Conservation (phyloP, 2,329 filamentous ascomycete species). For the Colletotrichum orchidophilum region DNA sequence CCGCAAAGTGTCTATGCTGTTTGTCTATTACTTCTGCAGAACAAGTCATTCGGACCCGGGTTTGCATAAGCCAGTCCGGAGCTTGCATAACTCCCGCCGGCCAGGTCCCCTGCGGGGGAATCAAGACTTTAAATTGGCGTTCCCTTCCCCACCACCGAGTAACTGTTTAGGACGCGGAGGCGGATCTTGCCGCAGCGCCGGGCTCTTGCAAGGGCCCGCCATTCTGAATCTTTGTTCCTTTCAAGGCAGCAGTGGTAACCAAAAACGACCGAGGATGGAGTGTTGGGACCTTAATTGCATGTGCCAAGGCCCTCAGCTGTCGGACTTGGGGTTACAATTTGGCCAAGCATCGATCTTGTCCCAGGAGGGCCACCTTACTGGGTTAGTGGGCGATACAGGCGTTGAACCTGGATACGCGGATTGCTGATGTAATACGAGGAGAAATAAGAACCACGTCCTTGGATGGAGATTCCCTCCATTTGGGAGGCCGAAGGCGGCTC, state of each 20-base stretch:
- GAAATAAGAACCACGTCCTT: not conserved
- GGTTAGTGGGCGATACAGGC: not conserved
- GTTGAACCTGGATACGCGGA: not conserved
- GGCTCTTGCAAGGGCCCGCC: not conserved
- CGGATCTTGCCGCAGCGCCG: not conserved
- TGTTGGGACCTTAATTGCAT: not conserved
- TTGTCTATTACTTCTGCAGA: not conserved
- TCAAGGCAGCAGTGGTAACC: not conserved
- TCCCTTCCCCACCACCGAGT: not conserved
- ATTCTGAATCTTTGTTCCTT: not conserved
- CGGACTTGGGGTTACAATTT: not conserved
- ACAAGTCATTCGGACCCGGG: not conserved
- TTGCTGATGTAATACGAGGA: not conserved
- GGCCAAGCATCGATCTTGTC: not conserved
- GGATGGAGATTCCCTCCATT: not conserved
- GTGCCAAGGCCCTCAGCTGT: not conserved
- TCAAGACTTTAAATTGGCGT: conserved; percentile 16
- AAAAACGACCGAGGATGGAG: not conserved
- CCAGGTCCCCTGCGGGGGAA: conserved; percentile 15
- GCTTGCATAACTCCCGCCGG: conserved; percentile 15
- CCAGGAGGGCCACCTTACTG: not conserved
- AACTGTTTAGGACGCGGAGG: too few relatives aligned
- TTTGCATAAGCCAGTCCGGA: conserved; percentile 14
- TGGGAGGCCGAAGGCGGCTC: too few relatives aligned
- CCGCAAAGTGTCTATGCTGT: not conserved